Percentiles rank a stretch among this genome's conserved stretches.
Evolutionary conservation across 1,284 basidiomycete genomes (phyloP).

Genomic region (Ustilago hordei): DNA sequence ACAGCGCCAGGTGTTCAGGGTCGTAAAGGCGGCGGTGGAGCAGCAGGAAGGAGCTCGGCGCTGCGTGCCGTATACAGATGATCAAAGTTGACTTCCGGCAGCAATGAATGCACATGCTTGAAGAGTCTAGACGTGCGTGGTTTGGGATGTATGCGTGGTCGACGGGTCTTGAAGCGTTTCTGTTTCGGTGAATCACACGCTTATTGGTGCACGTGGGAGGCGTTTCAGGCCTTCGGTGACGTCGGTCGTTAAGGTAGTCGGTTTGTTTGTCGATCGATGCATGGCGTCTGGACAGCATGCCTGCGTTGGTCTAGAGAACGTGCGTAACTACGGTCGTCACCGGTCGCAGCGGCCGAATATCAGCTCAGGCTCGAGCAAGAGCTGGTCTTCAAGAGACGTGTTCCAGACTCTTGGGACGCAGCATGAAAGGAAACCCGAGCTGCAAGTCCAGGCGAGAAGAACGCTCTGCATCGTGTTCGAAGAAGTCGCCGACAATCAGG

Average conservation of each 20-base stretch:
- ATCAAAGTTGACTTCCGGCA: neutral
- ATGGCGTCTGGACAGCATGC: neutral
- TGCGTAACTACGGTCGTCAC: conserved; percentile 1
- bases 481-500: neutral
- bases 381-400: neutral
- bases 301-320: neutral
- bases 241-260: neutral
- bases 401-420: neutral
- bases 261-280: neutral
- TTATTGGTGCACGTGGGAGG: neutral
- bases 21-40: conserved; percentile 15
- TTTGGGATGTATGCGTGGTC: neutral
- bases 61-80: conserved; percentile 34
- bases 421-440: neutral
- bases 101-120: neutral
- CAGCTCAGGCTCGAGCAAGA: neutral
- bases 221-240: conserved; percentile 1
- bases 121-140: neutral
- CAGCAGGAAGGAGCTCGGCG: conserved; percentile 14
- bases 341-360: neutral
- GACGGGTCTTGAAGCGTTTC: neutral
- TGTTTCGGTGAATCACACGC: neutral
- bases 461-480: neutral
- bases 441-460: neutral
- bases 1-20: conserved; percentile 9